Evolutionary conservation across 169 alveolate species (phyloP).

Genomic region (Babesia ovata): DNA sequence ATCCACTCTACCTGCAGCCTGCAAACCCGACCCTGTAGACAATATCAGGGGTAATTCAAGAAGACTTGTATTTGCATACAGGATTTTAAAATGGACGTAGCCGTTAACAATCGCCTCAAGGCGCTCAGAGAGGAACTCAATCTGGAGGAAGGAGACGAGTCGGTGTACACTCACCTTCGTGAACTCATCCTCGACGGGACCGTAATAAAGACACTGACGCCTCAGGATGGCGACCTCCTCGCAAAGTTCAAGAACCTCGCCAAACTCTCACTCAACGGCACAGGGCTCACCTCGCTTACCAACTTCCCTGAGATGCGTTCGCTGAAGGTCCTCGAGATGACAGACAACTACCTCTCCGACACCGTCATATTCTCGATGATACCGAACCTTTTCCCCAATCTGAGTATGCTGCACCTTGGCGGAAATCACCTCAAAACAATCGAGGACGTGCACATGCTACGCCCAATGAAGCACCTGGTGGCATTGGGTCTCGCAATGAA

Average conservation of each 20-base stretch:
- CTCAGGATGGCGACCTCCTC: constrained; percentile 79
- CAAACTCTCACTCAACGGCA: constrained; percentile 85
- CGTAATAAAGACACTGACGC: constrained; percentile 70
- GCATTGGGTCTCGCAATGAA: constrained; percentile 85
- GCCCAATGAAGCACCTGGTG: constrained; percentile 71
- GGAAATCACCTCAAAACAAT: constrained; percentile 84
- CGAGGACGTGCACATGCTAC: constrained; percentile 73
- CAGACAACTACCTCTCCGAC: constrained; percentile 86
- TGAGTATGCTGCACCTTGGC: constrained; percentile 85
- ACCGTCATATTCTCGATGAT: constrained; percentile 76
- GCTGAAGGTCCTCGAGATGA: constrained; percentile 83
- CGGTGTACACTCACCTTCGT: constrained; percentile 69
- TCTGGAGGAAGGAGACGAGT: constrained; percentile 68
- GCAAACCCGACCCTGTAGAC: too few relatives aligned
- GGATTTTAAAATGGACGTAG: constrained; percentile 68
- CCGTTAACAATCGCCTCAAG: constrained; percentile 67
- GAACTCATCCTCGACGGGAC: constrained; percentile 88
- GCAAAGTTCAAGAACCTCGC: constrained; percentile 76
- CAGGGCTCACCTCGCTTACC: constrained; percentile 82
- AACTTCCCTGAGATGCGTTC: constrained; percentile 82
- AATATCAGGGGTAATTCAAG: too few relatives aligned
- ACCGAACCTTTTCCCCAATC: constrained; percentile 80
- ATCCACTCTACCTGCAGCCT: too few relatives aligned
- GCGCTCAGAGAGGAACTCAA: constrained; percentile 69
- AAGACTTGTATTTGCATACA: too few relatives aligned